Evolutionary conservation across 805 yeast species (phyloP).

Genomic region (Yarrowia sp.): DNA sequence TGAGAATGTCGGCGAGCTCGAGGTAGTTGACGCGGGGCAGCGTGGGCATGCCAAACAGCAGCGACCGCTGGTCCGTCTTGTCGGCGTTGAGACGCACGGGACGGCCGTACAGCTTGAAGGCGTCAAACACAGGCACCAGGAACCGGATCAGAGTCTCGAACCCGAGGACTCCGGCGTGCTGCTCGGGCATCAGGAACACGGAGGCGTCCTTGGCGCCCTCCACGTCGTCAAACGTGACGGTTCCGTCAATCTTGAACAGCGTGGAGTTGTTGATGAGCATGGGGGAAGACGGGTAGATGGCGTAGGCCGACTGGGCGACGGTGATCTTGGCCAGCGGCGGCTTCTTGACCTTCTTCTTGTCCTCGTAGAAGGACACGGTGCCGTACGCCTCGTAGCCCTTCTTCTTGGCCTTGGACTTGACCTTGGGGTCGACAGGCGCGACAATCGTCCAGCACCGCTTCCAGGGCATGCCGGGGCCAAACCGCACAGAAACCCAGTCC

Average conservation of each 20-base stretch:
- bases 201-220: conserved; percentile 53
- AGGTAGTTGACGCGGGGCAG: conserved; percentile 74
- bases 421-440: conserved; percentile 49
- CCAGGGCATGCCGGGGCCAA: conserved; percentile 99
- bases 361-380: conserved; percentile 74
- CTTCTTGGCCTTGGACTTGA: conserved; percentile 44
- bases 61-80: conserved; percentile 60
- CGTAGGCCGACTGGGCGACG: conserved; percentile 69
- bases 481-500: conserved; percentile 92
- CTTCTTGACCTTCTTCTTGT: conserved; percentile 64
- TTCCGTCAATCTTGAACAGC: conserved; percentile 84
- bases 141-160: conserved; percentile 82
- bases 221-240: conserved; percentile 45
- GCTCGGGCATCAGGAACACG: conserved; percentile 78
- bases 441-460: conserved; percentile 88
- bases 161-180: conserved; percentile 79
- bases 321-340: conserved; percentile 76
- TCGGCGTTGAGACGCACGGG: conserved; percentile 74
- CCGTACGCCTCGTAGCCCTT: conserved; percentile 50
- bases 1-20: conserved; percentile 57
- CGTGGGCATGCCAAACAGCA: conserved; percentile 79
- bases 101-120: conserved; percentile 77
- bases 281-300: conserved; percentile 88
- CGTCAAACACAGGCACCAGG: conserved; percentile 69
- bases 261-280: conserved; percentile 81